Evolutionary conservation across 2,329 filamentous ascomycete genomes (phyloP).

Genomic region (Colletotrichum liaoningense): DNA sequence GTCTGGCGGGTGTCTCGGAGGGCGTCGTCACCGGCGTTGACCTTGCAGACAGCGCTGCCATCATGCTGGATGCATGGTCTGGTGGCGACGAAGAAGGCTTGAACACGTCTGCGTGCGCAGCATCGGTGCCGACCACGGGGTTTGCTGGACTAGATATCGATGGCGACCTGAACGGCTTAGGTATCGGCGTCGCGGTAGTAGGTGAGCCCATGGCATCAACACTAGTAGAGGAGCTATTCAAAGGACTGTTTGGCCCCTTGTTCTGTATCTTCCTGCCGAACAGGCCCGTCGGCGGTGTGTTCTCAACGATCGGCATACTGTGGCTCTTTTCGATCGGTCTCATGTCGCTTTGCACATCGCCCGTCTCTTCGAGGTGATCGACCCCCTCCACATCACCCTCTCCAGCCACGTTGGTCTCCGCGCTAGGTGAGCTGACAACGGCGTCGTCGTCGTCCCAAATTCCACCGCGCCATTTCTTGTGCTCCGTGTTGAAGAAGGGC

Average conservation of each 20-base stretch:
- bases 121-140: conserved; percentile 75
- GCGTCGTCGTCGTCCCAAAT: conserved; percentile 75
- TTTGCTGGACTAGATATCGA: conserved; percentile 73
- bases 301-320: conserved; percentile 58
- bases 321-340: conserved; percentile 67
- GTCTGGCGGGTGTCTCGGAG: conserved; percentile 47
- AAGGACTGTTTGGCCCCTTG: conserved; percentile 47
- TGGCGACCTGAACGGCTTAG: conserved; percentile 54
- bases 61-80: conserved; percentile 71
- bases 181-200: conserved; percentile 45
- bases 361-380: conserved; percentile 55
- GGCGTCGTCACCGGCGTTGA: conserved; percentile 64
- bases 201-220: conserved; percentile 55
- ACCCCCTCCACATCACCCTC: conserved; percentile 61
- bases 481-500: conserved; percentile 85
- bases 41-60: conserved; percentile 75
- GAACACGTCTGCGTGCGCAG: conserved; percentile 73
- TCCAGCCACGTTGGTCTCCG: conserved; percentile 53
- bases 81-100: conserved; percentile 66
- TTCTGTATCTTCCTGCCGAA: conserved; percentile 61
- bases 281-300: conserved; percentile 52
- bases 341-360: conserved; percentile 51
- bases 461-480: conserved; percentile 85
- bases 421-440: conserved; percentile 50
- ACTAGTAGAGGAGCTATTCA: conserved; percentile 58